Evolutionary conservation across 2,329 filamentous ascomycete genomes (phyloP).

Genomic region (Monosporascus sp.): DNA sequence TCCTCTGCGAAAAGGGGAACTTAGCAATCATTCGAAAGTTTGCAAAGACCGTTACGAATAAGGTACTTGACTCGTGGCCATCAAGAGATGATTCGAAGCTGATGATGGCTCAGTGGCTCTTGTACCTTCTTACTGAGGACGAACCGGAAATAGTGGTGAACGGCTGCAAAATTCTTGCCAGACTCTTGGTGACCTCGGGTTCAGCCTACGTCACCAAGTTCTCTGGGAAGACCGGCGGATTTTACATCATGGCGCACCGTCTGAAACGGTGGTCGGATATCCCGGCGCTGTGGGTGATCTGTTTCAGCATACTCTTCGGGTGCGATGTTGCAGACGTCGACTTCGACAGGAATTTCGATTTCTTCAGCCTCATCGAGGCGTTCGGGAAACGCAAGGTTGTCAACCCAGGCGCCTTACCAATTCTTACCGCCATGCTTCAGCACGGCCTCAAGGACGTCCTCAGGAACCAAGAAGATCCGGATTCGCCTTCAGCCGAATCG

Average conservation of each 20-base stretch:
- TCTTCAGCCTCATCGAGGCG: conserved; percentile 65
- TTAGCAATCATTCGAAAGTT: conserved; percentile 73
- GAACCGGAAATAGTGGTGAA: conserved; percentile 78
- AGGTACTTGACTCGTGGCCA: conserved; percentile 49
- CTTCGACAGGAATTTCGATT: conserved; percentile 67
- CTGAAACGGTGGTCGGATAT: conserved; percentile 87
- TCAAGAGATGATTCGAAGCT: conserved; percentile 22
- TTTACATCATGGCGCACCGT: conserved; percentile 75
- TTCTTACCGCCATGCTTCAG: conserved; percentile 83
- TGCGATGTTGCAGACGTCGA: conserved; percentile 71
- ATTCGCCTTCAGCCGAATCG: conserved; percentile 39
- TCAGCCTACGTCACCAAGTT: conserved; percentile 81
- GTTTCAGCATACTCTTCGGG: conserved; percentile 84
- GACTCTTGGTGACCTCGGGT: conserved; percentile 78
- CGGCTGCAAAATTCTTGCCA: conserved; percentile 75
- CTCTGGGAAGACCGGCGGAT: conserved; percentile 75
- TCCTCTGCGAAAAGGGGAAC: conserved; percentile 71
- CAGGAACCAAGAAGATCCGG: conserved; percentile 54
- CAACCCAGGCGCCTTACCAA: conserved; percentile 71
- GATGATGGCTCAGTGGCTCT: conserved; percentile 62
- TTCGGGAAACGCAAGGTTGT: conserved; percentile 65
- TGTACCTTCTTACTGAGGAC: conserved; percentile 84
- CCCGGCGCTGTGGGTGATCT: conserved; percentile 78
- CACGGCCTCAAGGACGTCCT: conserved; percentile 70
- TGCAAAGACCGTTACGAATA: conserved; percentile 89